Base-by-base conservation (phyloP, 257 asterid species). In the Solanum bulbocastanum region DNA sequence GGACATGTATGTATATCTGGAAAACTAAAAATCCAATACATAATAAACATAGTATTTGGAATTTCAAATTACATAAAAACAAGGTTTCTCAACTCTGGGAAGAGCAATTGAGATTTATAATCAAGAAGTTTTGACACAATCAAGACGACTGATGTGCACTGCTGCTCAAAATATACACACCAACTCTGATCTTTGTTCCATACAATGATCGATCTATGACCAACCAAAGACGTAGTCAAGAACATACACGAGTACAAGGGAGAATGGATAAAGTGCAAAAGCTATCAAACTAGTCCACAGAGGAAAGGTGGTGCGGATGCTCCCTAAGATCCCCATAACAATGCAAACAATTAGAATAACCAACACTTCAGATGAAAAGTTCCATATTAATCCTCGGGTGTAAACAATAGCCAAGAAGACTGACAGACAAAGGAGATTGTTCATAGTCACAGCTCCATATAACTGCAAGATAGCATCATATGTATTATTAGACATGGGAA, bases 401-500 rank as follows among this genome's bases (percentile, higher is more conserved):
- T 96, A 96, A 62, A 97, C 98, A 16, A 97, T 94, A 37, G 94
- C 98, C 92, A 96, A 90, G 92, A 96, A 97, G 71, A 97, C 99
- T 0, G 99, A 95, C 14, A 97, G 91, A 71, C 99, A 97, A 71
- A 97, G 92, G 71, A 90, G 92, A 42, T 96, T 96, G 93, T 97
- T 97, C 99, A 96, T 97, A 3, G 99, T 96, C 56, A 91, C 99
- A 12, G 98, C 96, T 89, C 99, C 98, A 58, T 96, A 96, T 88
- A 96, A 6, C 99, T 95, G 94, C 88, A 87, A 84, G 81, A 40
- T 23, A 86, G 0, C 30, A 82, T 1, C 69, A 30, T 0, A 49
- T 5, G 20, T 46, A 5, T 81, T 27, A 82, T 82, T 30, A 30
- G 42, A 3, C 16, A 0, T 14, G 1, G 14, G 62, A 25, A 42